Percentiles rank a stretch among this genome's conserved stretches.
Evolutionary conservation across 1,284 basidiomycete genomes (phyloP).

Genomic region (Peniophora sp.): DNA sequence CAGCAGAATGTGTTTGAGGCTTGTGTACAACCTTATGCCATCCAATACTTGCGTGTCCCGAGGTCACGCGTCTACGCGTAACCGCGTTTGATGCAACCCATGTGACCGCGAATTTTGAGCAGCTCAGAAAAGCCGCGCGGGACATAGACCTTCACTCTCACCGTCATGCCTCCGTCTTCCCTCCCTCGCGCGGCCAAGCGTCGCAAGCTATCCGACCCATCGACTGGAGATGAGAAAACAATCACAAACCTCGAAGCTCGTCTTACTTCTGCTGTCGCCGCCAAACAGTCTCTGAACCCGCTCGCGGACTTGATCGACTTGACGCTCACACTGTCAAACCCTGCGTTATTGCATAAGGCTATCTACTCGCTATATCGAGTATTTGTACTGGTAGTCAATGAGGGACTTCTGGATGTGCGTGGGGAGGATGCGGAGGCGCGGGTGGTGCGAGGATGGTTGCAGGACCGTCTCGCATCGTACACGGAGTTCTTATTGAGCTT

Average conservation of each 20-base stretch:
- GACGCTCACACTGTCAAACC: slow-evolving; percentile 31
- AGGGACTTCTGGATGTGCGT: slow-evolving; percentile 45
- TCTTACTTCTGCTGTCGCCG: slow-evolving; percentile 39
- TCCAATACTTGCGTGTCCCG: too few relatives aligned
- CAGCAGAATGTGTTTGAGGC: too few relatives aligned
- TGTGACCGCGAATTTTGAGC: too few relatives aligned
- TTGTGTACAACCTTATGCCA: too few relatives aligned
- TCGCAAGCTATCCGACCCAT: slow-evolving; percentile 28
- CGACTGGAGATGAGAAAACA: slow-evolving; percentile 18
- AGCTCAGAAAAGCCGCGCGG: too few relatives aligned
- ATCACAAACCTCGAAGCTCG: slow-evolving; percentile 45
- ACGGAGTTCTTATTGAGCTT: slow-evolving; percentile 60
- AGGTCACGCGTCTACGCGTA: too few relatives aligned
- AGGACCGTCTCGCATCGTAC: slow-evolving; percentile 62
- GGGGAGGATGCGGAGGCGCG: slow-evolving; percentile 46
- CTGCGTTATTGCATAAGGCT: slow-evolving; percentile 61
- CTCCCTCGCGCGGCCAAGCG: slow-evolving; percentile 51
- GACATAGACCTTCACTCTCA: background rate
- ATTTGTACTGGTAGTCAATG: slow-evolving; percentile 61
- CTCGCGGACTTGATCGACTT: slow-evolving; percentile 71
- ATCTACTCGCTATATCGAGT: slow-evolving; percentile 80
- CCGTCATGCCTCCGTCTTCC: slow-evolving; percentile 22
- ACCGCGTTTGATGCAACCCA: too few relatives aligned
- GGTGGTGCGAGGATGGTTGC: slow-evolving; percentile 69
- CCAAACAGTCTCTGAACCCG: slow-evolving; percentile 66